These are phyloP conservation scores for Mycena rosella DNA, from an alignment of 768 basidiomycete genomes.

Conservation along the genomic window DNA sequence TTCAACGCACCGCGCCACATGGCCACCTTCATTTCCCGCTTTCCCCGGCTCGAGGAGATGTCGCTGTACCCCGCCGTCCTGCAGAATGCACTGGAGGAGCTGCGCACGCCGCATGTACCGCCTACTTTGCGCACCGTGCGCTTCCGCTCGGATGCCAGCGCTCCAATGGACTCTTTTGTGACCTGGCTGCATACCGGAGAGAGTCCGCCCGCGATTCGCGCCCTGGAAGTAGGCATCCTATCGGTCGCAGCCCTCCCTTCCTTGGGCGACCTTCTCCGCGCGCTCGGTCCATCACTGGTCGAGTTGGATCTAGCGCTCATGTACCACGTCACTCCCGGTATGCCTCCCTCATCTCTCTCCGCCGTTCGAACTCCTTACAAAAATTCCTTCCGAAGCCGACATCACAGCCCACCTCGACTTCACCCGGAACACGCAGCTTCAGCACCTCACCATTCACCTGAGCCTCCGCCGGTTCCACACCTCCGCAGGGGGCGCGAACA, in stretches of 20 bases:
- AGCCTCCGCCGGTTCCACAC: slow-evolving; percentile 25
- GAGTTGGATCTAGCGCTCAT: slow-evolving; percentile 19
- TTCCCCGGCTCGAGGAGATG: slow-evolving; percentile 3
- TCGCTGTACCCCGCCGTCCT: background rate
- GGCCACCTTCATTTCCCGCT: background rate
- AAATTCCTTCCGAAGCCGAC: background rate
- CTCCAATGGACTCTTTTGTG: background rate
- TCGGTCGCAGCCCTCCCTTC: background rate
- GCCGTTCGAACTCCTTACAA: background rate
- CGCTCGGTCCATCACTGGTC: slow-evolving; percentile 14
- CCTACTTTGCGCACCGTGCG: background rate
- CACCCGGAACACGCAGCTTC: slow-evolving; percentile 11
- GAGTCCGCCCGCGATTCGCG: background rate
- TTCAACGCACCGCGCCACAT: background rate
- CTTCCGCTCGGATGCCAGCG: background rate
- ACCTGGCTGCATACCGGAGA: background rate
- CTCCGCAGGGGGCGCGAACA: background rate
- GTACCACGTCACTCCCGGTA: slow-evolving; percentile 24
- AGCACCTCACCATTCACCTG: slow-evolving; percentile 22
- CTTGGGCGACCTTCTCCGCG: background rate
- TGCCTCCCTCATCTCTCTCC: background rate
- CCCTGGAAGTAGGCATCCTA: slow-evolving; percentile 10
- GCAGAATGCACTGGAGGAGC: background rate
- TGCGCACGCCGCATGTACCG: background rate
- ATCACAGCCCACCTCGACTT: slow-evolving; percentile 19